Percentiles rank a stretch among this genome's conserved stretches.
Conservation (phyloP, 495 filamentous ascomycete species). For the Amorphotheca resinae region DNA sequence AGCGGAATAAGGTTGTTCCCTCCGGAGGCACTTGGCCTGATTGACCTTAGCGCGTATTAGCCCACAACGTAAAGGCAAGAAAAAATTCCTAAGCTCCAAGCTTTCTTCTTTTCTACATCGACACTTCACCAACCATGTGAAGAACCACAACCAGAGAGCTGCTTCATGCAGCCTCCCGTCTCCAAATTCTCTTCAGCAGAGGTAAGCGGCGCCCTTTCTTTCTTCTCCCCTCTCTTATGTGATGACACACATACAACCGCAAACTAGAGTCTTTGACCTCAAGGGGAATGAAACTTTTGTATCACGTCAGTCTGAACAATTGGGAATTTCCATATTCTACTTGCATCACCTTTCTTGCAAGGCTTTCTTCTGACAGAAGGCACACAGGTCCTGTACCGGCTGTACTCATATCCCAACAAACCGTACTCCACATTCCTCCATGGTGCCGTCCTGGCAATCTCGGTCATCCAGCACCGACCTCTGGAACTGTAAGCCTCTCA, state of each 20-base stretch:
- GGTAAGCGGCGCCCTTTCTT: constrained; percentile 12
- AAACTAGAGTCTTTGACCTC: constrained; percentile 99
- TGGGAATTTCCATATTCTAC: not conserved
- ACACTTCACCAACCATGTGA: constrained; percentile 14
- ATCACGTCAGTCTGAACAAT: constrained; percentile 98
- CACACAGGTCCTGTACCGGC: not conserved
- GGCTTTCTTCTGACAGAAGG: not conserved
- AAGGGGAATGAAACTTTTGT: constrained; percentile 87
- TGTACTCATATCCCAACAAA: no score
- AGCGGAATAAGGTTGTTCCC: no score
- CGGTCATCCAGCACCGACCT: not conserved
- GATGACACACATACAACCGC: constrained; percentile 65
- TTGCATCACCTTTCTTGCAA: not conserved
- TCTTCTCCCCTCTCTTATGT: constrained; percentile 19
- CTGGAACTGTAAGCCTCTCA: constrained; percentile 5
- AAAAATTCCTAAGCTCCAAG: constrained; percentile 14
- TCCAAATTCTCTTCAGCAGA: no score
- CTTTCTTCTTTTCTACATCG: constrained; percentile 6
- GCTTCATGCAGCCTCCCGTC: constrained; percentile 4
- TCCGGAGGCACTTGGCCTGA: no score
- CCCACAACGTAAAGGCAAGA: no score
- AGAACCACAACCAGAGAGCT: constrained; percentile 7
- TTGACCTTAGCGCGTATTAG: no score
- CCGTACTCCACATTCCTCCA: no score
- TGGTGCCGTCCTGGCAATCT: not conserved